Evolutionary conservation across 2,329 filamentous ascomycete species (phyloP).

Genomic region (Alternaria triticina): DNA sequence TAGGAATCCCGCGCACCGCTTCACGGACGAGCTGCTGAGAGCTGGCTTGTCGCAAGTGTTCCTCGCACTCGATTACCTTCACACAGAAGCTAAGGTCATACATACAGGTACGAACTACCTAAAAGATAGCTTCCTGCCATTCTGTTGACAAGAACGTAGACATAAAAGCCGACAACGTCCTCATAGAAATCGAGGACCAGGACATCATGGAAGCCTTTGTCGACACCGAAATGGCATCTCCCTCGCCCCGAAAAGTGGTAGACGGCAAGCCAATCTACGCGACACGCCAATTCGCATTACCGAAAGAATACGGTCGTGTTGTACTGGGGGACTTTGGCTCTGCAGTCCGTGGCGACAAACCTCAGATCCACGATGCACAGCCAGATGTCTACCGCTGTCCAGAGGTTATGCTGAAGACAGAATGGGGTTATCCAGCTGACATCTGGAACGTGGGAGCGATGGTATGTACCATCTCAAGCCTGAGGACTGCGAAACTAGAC

Average conservation of each 20-base stretch:
- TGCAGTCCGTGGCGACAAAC: conserved; percentile 8
- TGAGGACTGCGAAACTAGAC: neutral
- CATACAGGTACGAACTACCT: conserved; percentile 49
- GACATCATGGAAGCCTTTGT: conserved; percentile 45
- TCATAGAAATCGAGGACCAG: conserved; percentile 46
- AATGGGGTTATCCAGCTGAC: conserved; percentile 47
- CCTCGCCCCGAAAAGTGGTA: conserved; percentile 48
- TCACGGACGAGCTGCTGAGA: conserved; percentile 50
- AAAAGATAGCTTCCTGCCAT: neutral
- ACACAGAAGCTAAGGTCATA: conserved; percentile 53
- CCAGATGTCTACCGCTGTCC: conserved; percentile 48
- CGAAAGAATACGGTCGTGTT: conserved; percentile 40
- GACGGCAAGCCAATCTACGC: conserved; percentile 43
- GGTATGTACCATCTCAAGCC: conserved; percentile 30
- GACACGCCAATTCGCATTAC: conserved; percentile 44
- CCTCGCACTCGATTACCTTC: conserved; percentile 51
- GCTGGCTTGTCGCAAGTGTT: conserved; percentile 48
- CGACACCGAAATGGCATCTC: conserved; percentile 42
- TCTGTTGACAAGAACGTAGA: conserved; percentile 33
- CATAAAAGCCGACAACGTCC: conserved; percentile 54
- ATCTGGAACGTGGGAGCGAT: conserved; percentile 50
- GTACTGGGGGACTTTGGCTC: conserved; percentile 42
- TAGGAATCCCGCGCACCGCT: conserved; percentile 47
- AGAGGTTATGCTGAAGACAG: conserved; percentile 46
- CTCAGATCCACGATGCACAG: conserved; percentile 39